Conservation (phyloP, 768 basidiomycete species). For the Phlegmacium glaucopus region DNA sequence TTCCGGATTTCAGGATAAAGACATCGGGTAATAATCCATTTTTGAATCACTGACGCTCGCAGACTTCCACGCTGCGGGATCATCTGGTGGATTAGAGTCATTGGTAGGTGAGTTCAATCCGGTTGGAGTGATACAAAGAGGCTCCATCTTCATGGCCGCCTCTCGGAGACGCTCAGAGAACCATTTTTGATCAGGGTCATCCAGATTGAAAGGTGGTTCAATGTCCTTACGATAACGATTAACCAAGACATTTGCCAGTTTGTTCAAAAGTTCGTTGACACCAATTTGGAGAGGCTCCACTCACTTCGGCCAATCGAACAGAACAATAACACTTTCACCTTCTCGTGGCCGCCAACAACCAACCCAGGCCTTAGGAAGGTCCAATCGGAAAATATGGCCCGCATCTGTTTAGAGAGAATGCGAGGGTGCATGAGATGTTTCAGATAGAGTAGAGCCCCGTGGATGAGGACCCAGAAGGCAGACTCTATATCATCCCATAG, state of each 20-base stretch:
- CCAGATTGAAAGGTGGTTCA: background rate
- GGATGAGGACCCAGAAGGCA: background rate
- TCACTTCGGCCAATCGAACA: no score
- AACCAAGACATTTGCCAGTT: background rate
- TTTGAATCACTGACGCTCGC: background rate
- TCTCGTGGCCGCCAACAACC: no score
- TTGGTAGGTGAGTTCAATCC: background rate
- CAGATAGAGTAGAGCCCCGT: background rate
- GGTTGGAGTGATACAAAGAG: background rate
- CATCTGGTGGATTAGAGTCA: background rate
- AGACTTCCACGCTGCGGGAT: background rate
- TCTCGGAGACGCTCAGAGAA: background rate
- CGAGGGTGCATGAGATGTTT: background rate
- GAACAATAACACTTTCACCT: no score
- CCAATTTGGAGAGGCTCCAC: no score
- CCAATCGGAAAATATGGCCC: background rate
- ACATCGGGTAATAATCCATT: background rate
- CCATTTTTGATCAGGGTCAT: background rate
- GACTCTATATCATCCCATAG: background rate
- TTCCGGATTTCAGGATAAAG: background rate
- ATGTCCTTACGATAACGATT: background rate
- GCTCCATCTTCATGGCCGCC: background rate
- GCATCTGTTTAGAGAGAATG: background rate
- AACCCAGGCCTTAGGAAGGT: background rate
- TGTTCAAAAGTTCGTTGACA: no score